Base-by-base conservation (phyloP, 176 grass and related monocot species). In the Juncus inflexus region DNA sequence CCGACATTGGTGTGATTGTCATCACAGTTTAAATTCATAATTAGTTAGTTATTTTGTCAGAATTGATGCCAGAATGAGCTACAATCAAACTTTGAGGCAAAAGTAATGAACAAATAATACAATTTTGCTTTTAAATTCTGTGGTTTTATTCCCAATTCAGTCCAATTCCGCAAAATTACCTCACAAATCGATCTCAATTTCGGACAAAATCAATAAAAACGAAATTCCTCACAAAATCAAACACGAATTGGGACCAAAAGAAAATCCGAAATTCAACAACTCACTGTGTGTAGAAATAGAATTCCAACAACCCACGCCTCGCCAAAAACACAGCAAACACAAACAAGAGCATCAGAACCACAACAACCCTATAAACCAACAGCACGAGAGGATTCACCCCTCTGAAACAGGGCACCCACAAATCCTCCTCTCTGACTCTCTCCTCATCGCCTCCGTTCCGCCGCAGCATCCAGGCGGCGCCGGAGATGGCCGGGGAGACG, bases 201-300 rank as follows among this genome's bases (percentile, higher is more conserved):
- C 1, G 19, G 19, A 28, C 19, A 28, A 28, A 28, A 28, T 28
- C 1, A 28, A 1, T 28, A 0, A 28, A 1, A 28, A 28, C 0
- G 19, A 1, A 28, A 28, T 28, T 28, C 19, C 60, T 14, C 9
- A 60, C 4, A 4, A 40, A 28, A 63, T 13, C 2, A 5, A n/a
- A 67, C 16, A 12, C 9, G 42, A 35, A 8, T 28, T 19, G 42
- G 36, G 4, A 57, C 35, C 11, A 60, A 35, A 45, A 45, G n/a
- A n/a, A 11, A 10, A 15, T 4, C 12, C n/a, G 36, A 63, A 16
- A 39, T 3, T 42, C 28, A 43, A 13, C 28, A 15, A 13, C 66
- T 58, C n/a, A 79, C 76, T 79, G 66, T 4, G 76, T 72, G 13
- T 79, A 79, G 76, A 79, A 79, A 45, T 63, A 79, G 59, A 79